Percentiles rank a stretch among this genome's conserved stretches.
These are phyloP conservation scores for Ligustrum vulgare DNA, from an alignment of 257 asterid species.

Conservation along the genomic window DNA sequence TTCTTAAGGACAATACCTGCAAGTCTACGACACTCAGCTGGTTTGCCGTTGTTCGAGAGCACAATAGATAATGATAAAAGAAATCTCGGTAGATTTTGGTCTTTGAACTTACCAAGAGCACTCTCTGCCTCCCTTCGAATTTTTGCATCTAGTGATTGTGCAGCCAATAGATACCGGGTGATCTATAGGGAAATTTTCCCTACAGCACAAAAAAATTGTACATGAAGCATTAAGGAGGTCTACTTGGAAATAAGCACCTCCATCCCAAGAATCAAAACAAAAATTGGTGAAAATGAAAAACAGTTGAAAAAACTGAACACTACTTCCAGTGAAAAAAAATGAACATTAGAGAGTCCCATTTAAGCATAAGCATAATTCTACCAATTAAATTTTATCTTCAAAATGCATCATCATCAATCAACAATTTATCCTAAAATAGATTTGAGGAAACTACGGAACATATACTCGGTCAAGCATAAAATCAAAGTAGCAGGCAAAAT, in stretches of 20 bases:
- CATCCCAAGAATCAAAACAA: not conserved
- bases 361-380: not conserved
- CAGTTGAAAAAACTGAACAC: too few species aligned
- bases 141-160: too few species aligned
- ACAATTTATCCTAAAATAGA: not conserved
- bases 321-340: too few species aligned
- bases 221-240: not conserved
- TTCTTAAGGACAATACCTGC: too few species aligned
- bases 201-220: not conserved
- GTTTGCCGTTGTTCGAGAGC: too few species aligned
- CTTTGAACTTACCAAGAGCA: too few species aligned
- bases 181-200: constrained; percentile 79
- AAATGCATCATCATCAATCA: not conserved
- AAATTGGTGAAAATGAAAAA: not conserved
- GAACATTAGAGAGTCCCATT: not conserved
- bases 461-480: not conserved
- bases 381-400: not conserved
- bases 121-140: too few species aligned
- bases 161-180: constrained; percentile 73
- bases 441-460: not conserved
- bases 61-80: too few species aligned
- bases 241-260: not conserved
- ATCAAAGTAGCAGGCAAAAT: not conserved
- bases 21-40: too few species aligned
- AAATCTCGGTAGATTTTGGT: too few species aligned